Evolutionary conservation across 2,329 filamentous ascomycete species (phyloP).

Genomic region (Pezicula radicicola): DNA sequence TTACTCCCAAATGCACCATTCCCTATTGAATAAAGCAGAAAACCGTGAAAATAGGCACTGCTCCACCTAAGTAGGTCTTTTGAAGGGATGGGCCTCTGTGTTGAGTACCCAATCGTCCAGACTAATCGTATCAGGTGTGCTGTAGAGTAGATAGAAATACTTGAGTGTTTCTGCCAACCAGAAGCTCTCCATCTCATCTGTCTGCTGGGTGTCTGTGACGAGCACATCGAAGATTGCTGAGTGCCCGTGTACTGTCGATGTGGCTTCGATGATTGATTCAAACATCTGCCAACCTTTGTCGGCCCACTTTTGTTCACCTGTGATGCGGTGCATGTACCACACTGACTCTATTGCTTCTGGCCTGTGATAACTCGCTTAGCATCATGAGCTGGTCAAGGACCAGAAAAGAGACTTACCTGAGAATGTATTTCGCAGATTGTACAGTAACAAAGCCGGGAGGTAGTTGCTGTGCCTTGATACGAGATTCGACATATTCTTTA

Average conservation of each 20-base stretch:
- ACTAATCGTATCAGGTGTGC: slow-evolving; percentile 58
- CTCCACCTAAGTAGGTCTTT: slow-evolving; percentile 12
- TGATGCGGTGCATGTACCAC: slow-evolving; percentile 89
- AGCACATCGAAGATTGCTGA: slow-evolving; percentile 66
- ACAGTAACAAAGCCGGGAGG: slow-evolving; percentile 50
- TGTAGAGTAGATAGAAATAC: slow-evolving; percentile 85
- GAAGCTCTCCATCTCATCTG: slow-evolving; percentile 80
- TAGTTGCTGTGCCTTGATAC: slow-evolving; percentile 41
- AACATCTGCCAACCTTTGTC: slow-evolving; percentile 90
- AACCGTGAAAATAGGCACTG: background rate
- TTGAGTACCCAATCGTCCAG: slow-evolving; percentile 64
- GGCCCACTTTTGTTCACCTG: slow-evolving; percentile 70
- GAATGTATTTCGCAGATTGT: slow-evolving; percentile 49
- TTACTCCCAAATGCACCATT: background rate
- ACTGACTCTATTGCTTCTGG: slow-evolving; percentile 87
- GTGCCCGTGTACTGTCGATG: slow-evolving; percentile 64
- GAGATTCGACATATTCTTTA: slow-evolving; percentile 47
- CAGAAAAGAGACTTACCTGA: slow-evolving; percentile 47
- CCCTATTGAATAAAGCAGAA: background rate
- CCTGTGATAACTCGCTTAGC: slow-evolving; percentile 36
- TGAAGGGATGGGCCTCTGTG: slow-evolving; percentile 36
- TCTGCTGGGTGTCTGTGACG: slow-evolving; percentile 33
- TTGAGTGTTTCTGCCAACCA: slow-evolving; percentile 91
- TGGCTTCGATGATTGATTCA: slow-evolving; percentile 63
- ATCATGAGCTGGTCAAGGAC: slow-evolving; percentile 20